Evolutionary conservation across 495 filamentous ascomycete species (phyloP).

Genomic region (Neurospora sp.): DNA sequence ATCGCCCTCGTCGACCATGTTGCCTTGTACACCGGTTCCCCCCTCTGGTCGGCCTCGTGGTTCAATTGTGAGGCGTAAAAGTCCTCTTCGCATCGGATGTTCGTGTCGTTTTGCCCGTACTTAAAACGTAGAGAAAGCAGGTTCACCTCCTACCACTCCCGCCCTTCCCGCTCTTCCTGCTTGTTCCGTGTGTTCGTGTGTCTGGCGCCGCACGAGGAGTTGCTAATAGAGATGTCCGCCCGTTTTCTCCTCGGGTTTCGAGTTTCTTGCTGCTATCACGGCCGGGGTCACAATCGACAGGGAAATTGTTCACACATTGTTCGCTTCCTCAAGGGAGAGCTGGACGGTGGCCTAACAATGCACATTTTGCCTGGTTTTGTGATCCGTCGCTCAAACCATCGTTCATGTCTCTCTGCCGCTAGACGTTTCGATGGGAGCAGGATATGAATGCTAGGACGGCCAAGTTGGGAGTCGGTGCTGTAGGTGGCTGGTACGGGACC

Average conservation of each 20-base stretch:
- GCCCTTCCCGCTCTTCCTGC: background rate
- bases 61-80: background rate
- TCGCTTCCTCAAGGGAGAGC: background rate
- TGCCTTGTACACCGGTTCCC: background rate
- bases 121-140: background rate
- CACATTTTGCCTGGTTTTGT: background rate
- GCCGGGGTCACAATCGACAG: accelerated
- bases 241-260: background rate
- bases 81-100: background rate
- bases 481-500: background rate
- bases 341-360: background rate
- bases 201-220: background rate
- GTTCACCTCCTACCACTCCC: background rate
- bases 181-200: background rate
- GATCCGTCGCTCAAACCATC: background rate
- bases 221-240: background rate
- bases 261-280: background rate
- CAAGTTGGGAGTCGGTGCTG: background rate
- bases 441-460: background rate
- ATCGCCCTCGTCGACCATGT: background rate
- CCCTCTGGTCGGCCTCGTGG: background rate
- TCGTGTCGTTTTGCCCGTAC: background rate
- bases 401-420: background rate
- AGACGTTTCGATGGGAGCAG: background rate
- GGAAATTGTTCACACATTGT: background rate